Conservation (phyloP, 2,329 filamentous ascomycete species). For the Paramyrothecium sp. region DNA sequence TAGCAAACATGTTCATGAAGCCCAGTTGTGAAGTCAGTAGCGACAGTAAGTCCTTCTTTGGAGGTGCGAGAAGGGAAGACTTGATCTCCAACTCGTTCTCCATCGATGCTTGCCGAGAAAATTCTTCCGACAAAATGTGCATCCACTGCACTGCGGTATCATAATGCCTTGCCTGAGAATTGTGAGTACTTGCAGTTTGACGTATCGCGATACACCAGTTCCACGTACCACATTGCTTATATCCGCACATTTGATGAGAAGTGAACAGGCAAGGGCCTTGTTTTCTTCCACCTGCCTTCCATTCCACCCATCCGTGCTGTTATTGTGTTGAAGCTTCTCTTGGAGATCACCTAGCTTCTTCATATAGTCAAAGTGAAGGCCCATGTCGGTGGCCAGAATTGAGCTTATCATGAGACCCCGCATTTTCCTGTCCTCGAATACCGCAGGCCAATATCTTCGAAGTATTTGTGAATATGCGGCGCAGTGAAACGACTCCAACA, state of each 20-base stretch:
- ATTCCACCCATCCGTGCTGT: conserved; percentile 71
- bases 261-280: conserved; percentile 77
- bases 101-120: conserved; percentile 89
- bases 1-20: conserved; percentile 95
- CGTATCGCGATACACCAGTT: background rate
- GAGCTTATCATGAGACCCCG: conserved; percentile 92
- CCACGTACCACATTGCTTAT: conserved; percentile 92
- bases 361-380: conserved; percentile 96
- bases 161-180: conserved; percentile 74
- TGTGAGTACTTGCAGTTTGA: conserved; percentile 15
- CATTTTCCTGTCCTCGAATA: conserved; percentile 76
- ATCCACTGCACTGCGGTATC: conserved; percentile 86
- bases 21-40: conserved; percentile 85
- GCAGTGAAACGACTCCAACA: conserved; percentile 96
- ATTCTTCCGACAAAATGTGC: conserved; percentile 90
- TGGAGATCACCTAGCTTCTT: conserved; percentile 79
- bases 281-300: conserved; percentile 73
- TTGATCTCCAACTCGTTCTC: conserved; percentile 84
- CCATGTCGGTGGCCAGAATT: conserved; percentile 98
- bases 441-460: conserved; percentile 83
- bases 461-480: conserved; percentile 96
- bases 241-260: conserved; percentile 96
- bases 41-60: conserved; percentile 79
- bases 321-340: conserved; percentile 68
- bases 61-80: conserved; percentile 81